These are phyloP conservation scores for Gamarada debralockiae DNA, from an alignment of 495 filamentous ascomycete genomes.

Conservation along the genomic window DNA sequence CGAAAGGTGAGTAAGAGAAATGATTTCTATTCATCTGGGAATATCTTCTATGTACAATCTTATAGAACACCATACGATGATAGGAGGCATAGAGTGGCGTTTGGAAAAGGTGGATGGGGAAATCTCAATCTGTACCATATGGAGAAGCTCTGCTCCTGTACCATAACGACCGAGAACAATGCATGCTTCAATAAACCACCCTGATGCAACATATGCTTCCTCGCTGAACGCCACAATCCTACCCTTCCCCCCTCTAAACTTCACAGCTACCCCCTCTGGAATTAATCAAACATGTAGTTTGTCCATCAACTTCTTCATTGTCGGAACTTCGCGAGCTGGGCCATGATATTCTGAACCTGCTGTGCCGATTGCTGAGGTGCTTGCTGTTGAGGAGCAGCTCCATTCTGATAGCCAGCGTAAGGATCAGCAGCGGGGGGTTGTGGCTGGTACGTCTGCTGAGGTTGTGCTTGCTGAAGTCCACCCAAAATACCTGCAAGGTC, in stretches of 20 bases:
- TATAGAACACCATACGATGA: conserved; percentile 2
- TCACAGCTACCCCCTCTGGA: too few species aligned
- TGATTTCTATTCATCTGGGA: neutral
- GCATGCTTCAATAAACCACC: neutral
- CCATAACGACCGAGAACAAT: neutral
- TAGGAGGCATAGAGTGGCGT: conserved; percentile 16
- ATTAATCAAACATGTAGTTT: too few species aligned
- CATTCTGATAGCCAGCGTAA: conserved; percentile 13
- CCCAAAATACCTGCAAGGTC: conserved; percentile 60
- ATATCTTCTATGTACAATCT: conserved; percentile 19
- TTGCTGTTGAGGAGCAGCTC: conserved; percentile 8
- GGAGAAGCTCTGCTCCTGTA: neutral
- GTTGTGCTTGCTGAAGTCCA: conserved; percentile 35
- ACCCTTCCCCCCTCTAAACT: neutral
- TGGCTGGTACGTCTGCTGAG: conserved; percentile 27
- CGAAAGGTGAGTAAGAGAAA: neutral
- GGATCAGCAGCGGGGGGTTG: conserved; percentile 18
- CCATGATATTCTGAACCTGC: conserved; percentile 47
- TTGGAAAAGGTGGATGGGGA: conserved; percentile 2
- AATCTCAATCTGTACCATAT: neutral
- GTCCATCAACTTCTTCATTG: conserved; percentile 26
- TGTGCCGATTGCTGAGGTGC: conserved; percentile 29
- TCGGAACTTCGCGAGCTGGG: conserved; percentile 39
- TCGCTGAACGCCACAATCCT: too few species aligned
- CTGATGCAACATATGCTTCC: neutral